A percentile compares a stretch with the other conserved stretches of the same genome.
Evolutionary conservation across 192 early-diverging fungal genomes (phyloP).

Genomic region (Umbelopsis sp.): DNA sequence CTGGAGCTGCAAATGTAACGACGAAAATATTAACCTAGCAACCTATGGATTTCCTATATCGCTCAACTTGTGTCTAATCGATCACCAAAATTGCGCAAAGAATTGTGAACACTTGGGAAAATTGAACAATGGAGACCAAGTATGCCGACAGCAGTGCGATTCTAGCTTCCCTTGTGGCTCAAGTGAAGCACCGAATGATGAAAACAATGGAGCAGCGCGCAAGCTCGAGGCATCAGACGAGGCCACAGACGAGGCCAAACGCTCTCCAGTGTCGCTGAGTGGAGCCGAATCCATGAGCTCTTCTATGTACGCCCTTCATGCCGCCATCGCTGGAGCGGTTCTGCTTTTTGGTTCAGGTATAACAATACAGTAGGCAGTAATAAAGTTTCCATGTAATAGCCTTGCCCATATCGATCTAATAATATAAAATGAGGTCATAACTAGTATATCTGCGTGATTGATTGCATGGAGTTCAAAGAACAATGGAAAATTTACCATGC

Average conservation of each 20-base stretch:
- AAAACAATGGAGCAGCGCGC: background rate
- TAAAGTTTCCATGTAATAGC: background rate
- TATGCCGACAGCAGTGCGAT: background rate
- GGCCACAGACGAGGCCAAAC: background rate
- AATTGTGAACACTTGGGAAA: slow-evolving; percentile 13
- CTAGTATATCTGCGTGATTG: background rate
- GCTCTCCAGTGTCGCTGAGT: background rate
- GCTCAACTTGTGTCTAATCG: background rate
- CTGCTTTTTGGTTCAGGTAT: slow-evolving; percentile 2
- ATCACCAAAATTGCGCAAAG: background rate
- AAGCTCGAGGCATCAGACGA: background rate
- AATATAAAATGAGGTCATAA: background rate
- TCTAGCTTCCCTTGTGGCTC: background rate
- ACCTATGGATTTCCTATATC: background rate
- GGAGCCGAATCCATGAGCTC: background rate
- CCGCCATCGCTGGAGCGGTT: background rate
- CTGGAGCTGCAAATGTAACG: background rate
- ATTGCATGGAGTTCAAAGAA: background rate
- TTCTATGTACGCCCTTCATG: slow-evolving; percentile 4
- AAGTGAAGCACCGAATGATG: background rate
- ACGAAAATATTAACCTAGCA: background rate
- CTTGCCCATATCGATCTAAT: background rate
- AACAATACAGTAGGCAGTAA: background rate
- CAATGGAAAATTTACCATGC: background rate
- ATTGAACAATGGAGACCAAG: background rate